These are phyloP conservation scores for Bauhinia variegata DNA, from an alignment of 306 rosid genomes.

Conservation along the genomic window DNA sequence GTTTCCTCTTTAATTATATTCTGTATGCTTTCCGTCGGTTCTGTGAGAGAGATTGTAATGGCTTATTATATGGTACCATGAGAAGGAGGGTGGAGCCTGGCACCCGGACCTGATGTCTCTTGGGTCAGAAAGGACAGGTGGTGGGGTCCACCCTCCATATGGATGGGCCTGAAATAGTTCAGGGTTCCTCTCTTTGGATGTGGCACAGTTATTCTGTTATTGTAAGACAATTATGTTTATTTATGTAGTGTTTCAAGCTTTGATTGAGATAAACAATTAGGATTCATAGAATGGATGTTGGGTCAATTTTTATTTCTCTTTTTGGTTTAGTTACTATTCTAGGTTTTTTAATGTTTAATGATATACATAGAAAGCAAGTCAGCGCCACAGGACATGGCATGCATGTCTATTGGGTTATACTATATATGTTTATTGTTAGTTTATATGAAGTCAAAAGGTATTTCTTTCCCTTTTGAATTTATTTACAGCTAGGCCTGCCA, in stretches of 20 bases:
- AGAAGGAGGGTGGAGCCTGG: slow-evolving; percentile 59
- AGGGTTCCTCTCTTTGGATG: no score
- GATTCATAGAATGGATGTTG: neutral
- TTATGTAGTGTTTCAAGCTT: slow-evolving; percentile 5
- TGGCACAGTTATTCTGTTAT: neutral
- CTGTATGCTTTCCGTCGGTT: no score
- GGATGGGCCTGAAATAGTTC: neutral
- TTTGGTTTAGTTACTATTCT: slow-evolving; percentile 4
- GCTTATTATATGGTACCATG: neutral
- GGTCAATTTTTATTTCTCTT: slow-evolving; percentile 20
- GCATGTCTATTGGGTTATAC: neutral
- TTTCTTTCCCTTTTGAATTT: slow-evolving; percentile 28
- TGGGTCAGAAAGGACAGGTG: slow-evolving; percentile 41
- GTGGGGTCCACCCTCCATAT: slow-evolving; percentile 64
- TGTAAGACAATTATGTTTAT: no score
- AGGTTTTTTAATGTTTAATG: neutral
- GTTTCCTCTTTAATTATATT: no score
- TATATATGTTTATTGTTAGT: neutral
- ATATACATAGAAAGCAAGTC: slow-evolving; percentile 22
- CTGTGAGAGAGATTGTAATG: no score
- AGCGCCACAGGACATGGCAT: slow-evolving; percentile 23
- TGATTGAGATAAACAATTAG: neutral
- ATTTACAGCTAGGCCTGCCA: slow-evolving; percentile 1
- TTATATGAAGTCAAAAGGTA: neutral
- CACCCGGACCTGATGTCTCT: slow-evolving; percentile 40